A percentile compares a stretch with the other conserved stretches of the same genome.
Conservation (phyloP, 805 yeast genomes). For the Spathaspora passalidarum region DNA sequence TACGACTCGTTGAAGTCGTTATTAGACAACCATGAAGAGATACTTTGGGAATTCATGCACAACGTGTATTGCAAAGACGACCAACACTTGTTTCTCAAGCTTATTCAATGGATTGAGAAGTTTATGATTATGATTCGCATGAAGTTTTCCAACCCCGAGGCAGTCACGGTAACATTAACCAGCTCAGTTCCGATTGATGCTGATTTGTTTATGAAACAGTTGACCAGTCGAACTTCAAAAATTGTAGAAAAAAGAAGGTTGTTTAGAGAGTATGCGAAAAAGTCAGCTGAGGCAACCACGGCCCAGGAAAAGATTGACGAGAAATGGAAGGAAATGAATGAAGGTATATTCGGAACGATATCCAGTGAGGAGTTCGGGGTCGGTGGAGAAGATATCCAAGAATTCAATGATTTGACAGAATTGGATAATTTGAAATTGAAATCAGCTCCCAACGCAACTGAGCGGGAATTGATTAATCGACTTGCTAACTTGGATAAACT, state of each 20-base stretch:
- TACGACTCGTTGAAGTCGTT: constrained; percentile 65
- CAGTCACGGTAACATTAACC: constrained; percentile 29
- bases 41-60: constrained; percentile 73
- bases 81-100: constrained; percentile 63
- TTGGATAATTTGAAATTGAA: constrained; percentile 13
- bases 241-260: constrained; percentile 36
- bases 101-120: constrained; percentile 71
- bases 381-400: constrained; percentile 38
- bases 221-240: constrained; percentile 36
- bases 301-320: constrained; percentile 22
- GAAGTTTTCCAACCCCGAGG: constrained; percentile 47
- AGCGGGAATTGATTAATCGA: not conserved
- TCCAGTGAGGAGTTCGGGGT: constrained; percentile 36
- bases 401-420: constrained; percentile 32
- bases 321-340: constrained; percentile 47
- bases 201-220: constrained; percentile 32
- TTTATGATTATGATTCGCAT: constrained; percentile 61
- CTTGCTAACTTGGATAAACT: constrained; percentile 13
- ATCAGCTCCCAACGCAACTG: not conserved
- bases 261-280: constrained; percentile 31
- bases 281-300: constrained; percentile 13
- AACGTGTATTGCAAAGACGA: constrained; percentile 78
- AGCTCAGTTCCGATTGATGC: constrained; percentile 31
- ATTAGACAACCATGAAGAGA: constrained; percentile 68
- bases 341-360: constrained; percentile 22